phyloP scores from a whole-genome alignment of 352 stramenopile species.

The Thalassiosira livingstoniorum region DNA sequence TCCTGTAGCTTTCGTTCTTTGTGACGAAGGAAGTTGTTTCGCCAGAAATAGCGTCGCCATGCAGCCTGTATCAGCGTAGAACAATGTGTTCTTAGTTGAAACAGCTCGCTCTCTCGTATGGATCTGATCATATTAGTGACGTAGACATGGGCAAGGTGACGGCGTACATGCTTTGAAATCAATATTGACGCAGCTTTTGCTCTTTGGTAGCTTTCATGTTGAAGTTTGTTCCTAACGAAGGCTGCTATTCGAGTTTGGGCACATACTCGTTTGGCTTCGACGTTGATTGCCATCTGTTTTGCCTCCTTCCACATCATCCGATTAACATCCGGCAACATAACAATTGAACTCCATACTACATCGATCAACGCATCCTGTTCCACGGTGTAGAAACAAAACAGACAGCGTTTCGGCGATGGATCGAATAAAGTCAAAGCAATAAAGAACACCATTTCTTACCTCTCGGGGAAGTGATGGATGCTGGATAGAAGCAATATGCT shows the following conservation, averaged over 20 bases:
- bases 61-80: slow-evolving; percentile 35
- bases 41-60: slow-evolving; percentile 53
- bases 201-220: slow-evolving; percentile 30
- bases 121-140: slow-evolving; percentile 34
- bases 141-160: slow-evolving; percentile 35
- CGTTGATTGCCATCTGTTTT: slow-evolving; percentile 66
- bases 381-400: too few species aligned
- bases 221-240: slow-evolving; percentile 41
- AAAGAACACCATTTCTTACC: slow-evolving; percentile 14
- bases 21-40: slow-evolving; percentile 31
- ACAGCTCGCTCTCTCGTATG: slow-evolving; percentile 31
- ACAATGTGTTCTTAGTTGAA: slow-evolving; percentile 33
- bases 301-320: slow-evolving; percentile 67
- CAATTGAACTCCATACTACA: slow-evolving; percentile 53
- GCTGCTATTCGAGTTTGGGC: slow-evolving; percentile 58
- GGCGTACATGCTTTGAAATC: slow-evolving; percentile 50
- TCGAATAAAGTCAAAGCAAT: not conserved
- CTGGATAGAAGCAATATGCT: slow-evolving; percentile 56
- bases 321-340: slow-evolving; percentile 62
- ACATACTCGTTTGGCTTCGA: slow-evolving; percentile 62
- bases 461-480: slow-evolving; percentile 32
- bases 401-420: slow-evolving; percentile 5
- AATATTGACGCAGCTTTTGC: slow-evolving; percentile 27
- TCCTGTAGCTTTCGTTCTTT: slow-evolving; percentile 24
- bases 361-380: slow-evolving; percentile 44